A percentile compares a stretch with the other conserved stretches of the same genome.
phyloP scores from a whole-genome alignment of 2,329 filamentous ascomycete genomes.

The Pseudocercospora cruenta region DNA sequence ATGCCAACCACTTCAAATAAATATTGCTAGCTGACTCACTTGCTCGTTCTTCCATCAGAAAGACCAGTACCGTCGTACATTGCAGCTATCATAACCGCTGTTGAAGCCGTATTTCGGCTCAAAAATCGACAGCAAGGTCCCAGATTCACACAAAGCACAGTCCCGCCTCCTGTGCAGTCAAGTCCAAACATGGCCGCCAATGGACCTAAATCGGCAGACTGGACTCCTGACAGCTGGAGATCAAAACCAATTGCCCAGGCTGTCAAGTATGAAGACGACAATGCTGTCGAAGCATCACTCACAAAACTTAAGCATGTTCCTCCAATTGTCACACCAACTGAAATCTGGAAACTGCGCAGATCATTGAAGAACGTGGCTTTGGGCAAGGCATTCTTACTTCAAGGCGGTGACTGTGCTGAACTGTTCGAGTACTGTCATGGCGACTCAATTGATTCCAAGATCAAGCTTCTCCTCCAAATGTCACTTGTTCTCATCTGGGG shows the following conservation, averaged over 20 bases:
- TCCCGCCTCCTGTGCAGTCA: background rate
- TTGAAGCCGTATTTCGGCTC: no score
- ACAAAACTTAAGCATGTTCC: slow-evolving; percentile 70
- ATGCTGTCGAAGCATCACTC: slow-evolving; percentile 62
- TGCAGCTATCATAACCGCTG: no score
- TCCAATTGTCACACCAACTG: slow-evolving; percentile 76
- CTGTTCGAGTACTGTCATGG: slow-evolving; percentile 95
- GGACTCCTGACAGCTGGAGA: slow-evolving; percentile 72
- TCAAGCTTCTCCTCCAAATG: slow-evolving; percentile 97
- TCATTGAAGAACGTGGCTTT: slow-evolving; percentile 82
- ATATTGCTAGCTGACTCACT: background rate
- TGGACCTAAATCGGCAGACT: slow-evolving; percentile 37
- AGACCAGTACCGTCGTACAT: no score
- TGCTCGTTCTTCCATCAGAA: background rate
- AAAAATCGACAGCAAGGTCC: background rate
- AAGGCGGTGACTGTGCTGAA: slow-evolving; percentile 96
- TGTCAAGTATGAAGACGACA: slow-evolving; percentile 68
- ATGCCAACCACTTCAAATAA: background rate
- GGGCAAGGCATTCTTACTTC: slow-evolving; percentile 89
- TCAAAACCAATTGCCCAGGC: slow-evolving; percentile 78
- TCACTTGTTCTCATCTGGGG: slow-evolving; percentile 94
- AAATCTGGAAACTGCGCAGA: slow-evolving; percentile 78
- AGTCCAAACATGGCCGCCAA: slow-evolving; percentile 1
- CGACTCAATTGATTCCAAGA: slow-evolving; percentile 88
- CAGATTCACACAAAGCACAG: background rate